Percentiles rank a stretch among this genome's conserved stretches.
Conservation (phyloP, 768 basidiomycete genomes). For the Trametes cinnabarina region DNA sequence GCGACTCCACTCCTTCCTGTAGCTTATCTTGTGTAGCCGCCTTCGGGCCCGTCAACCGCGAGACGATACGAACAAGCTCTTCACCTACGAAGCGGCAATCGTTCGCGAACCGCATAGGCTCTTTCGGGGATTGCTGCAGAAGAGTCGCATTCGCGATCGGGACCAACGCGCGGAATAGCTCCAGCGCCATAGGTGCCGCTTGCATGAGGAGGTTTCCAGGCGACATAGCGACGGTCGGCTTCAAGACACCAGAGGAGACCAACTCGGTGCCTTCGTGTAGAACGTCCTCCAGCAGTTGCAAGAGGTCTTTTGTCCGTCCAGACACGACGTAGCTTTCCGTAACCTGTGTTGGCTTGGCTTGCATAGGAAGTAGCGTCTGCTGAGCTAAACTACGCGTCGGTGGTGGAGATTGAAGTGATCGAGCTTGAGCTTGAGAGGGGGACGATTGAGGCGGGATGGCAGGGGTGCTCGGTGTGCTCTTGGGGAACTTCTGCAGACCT, state of each 20-base stretch:
- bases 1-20: conserved; percentile 46
- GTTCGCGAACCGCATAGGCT: conserved; percentile 76
- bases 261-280: conserved; percentile 69
- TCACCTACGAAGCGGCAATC: conserved; percentile 68
- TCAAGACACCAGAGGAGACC: conserved; percentile 53
- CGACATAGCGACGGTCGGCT: conserved; percentile 28
- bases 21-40: conserved; percentile 44
- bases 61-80: conserved; percentile 45
- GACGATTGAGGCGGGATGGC: conserved; percentile 13
- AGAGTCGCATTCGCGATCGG: conserved; percentile 56
- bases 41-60: not conserved
- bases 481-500: conserved; percentile 57
- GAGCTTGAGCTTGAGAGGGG: conserved; percentile 1
- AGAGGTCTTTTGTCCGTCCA: conserved; percentile 49
- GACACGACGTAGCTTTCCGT: conserved; percentile 65
- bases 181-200: conserved; percentile 64
- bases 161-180: conserved; percentile 77
- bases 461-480: conserved; percentile 33
- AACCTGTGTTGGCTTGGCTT: conserved; percentile 14
- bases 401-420: conserved; percentile 17
- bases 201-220: conserved; percentile 56
- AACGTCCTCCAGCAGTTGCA: conserved; percentile 57
- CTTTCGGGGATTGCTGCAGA: conserved; percentile 47
- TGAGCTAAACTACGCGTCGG: conserved; percentile 17
- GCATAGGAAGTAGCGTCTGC: not conserved